Percentiles rank a stretch among this genome's conserved stretches.
Evolutionary conservation across 345 rosid genomes (phyloP).

Genomic region (Eucalyptus pauciflora): DNA sequence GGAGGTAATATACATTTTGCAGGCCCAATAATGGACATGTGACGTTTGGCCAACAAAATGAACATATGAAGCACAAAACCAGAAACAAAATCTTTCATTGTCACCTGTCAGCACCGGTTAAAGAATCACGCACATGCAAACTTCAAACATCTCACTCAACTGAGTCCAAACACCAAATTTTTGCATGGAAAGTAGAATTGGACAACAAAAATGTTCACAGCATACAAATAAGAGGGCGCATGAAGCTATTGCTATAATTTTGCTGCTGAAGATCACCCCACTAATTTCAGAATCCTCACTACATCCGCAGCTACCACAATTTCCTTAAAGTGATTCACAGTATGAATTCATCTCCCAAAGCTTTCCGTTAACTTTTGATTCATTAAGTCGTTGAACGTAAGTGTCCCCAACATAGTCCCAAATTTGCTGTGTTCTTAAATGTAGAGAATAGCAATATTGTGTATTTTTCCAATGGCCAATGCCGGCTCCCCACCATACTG

Average conservation of each 20-base stretch:
- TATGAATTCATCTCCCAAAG: constrained; percentile 38
- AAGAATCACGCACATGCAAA: background rate
- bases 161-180: background rate
- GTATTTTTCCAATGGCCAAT: no score
- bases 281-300: no score
- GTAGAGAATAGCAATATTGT: no score
- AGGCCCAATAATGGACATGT: background rate
- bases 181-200: background rate
- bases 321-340: constrained; percentile 48
- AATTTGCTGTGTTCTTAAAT: fast-evolving
- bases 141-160: background rate
- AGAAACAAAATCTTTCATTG: background rate
- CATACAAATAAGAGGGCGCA: background rate
- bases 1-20: background rate
- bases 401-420: constrained; percentile 9
- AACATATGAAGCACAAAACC: no score
- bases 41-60: no score
- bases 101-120: background rate
- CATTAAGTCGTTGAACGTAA: constrained; percentile 85
- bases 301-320: constrained; percentile 33
- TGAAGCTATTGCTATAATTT: background rate
- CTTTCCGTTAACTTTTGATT: constrained; percentile 76
- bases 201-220: background rate
- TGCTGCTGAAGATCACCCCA: no score
- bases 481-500: no score